Base-by-base conservation (phyloP, 768 basidiomycete genomes). In the Hygrophoropsis aurantiaca region DNA sequence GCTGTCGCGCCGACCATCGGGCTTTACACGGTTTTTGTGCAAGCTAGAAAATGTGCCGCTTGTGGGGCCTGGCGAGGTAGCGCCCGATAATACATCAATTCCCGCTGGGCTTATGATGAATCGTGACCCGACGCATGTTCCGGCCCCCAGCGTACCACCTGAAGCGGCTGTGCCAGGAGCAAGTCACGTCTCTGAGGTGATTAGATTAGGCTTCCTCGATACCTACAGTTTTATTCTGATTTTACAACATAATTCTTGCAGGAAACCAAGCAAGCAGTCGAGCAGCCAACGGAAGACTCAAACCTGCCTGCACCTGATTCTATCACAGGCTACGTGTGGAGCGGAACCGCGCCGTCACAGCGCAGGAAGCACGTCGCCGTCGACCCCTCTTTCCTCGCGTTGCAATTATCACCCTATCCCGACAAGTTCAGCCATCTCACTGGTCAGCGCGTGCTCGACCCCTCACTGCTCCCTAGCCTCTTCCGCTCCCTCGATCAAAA, bases 301-400 rank as follows among this genome's bases (percentile, higher is more conserved):
- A 50, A 57, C n/a, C 51, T 66, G 6, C 64, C 76, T 5, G 66
- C 64, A 32, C 89, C 89, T 2, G 81, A 90, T 53, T 78, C 88
- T 5, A 80, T 90, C 46, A 87, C 84, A 16, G 90, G 90, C 30
- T 93, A 88, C 59, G 86, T 94, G 30, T 95, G 93, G 93, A 87
- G 84, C 51, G 80, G 81, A 15, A 79, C 84, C 3, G 87, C 91
- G 6, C 92, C 93, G 0, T 94, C 91, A 1, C 92, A 94, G 57
- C 74, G 92, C 46, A 82, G 91, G 24, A 94, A 94, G 64, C 83
- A 90, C 26, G 89, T 95, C 42, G 69, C 75, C 35, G 74, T 95
- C 44, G 90, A 94, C 56, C 94, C 94, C 0, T 81, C 86, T 16
- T 94, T 85, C 68, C 74, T 97, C 37, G 81, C 85, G 0, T 73